Evolutionary conservation across 2,329 filamentous ascomycete species (phyloP).

Genomic region (Diaporthe sp.): DNA sequence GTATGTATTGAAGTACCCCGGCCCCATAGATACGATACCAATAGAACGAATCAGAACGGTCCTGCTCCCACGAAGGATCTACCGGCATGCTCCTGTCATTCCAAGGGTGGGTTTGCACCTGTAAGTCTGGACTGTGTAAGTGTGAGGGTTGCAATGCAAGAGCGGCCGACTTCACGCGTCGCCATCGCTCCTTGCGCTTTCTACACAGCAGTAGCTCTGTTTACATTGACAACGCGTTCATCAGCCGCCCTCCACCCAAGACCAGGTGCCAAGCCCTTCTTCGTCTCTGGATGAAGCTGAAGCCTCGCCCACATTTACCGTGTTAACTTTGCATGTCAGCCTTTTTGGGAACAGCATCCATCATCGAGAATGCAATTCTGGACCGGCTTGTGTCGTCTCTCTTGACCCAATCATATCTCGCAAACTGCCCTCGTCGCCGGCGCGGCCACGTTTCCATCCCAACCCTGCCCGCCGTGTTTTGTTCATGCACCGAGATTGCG

Average conservation of each 20-base stretch:
- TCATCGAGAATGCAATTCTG: constrained; percentile 21
- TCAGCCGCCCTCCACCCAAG: background rate
- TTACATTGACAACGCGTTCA: constrained; percentile 3
- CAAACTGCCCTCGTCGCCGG: constrained; percentile 1
- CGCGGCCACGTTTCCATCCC: constrained; percentile 24
- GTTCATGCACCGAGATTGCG: constrained; percentile 24
- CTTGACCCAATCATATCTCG: background rate
- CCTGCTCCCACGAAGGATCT: background rate
- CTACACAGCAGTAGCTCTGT: constrained; percentile 1
- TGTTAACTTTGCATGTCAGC: constrained; percentile 17
- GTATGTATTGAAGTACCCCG: background rate
- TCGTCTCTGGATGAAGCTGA: constrained; percentile 9
- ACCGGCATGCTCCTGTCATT: background rate
- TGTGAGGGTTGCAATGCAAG: constrained; percentile 9
- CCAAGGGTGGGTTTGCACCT: background rate
- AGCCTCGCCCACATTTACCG: background rate
- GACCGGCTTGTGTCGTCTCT: background rate
- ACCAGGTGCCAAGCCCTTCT: background rate
- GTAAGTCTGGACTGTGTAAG: background rate
- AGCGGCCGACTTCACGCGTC: constrained; percentile 3
- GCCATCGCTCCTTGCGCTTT: constrained; percentile 1
- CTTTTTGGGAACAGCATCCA: constrained; percentile 13
- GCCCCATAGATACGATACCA: background rate
- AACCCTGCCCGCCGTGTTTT: constrained; percentile 10
- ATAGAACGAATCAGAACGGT: background rate